Base-by-base conservation (phyloP, 2,329 filamentous ascomycete genomes). In the Xylariales sp. region DNA sequence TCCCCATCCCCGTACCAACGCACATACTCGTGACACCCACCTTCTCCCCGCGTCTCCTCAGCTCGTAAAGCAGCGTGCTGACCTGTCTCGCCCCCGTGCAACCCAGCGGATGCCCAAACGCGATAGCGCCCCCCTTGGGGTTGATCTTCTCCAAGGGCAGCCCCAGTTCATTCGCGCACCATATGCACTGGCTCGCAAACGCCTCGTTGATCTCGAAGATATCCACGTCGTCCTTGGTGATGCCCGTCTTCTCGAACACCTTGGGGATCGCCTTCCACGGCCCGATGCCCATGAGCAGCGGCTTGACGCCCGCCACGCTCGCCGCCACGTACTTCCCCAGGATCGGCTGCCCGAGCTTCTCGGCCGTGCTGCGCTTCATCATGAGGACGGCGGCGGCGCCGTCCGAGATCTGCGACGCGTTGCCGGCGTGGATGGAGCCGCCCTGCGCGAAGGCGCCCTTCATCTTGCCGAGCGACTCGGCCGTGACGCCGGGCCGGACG, bases 191-290 rank as follows among this genome's bases (percentile, higher is more conserved):
- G 49, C 81, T 87, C 22, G 93, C 93, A 64, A 98, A 98, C 1
- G 93, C 93, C 78, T 98, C 93, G 73, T 98, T 98, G 76, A 98
- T 96, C 78, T 98, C 93, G 59, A 80, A 97, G 59, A 97, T 91
- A 62, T 97, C 93, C 21, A 98, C 88, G 53, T 97, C 91, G 43
- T 95, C 84, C 66, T 84, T 88, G 61, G 73, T 74, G 55, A 98
- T 81, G 46, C 90, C 89, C 1, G 90, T 87, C 64, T 93, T 90
- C 61, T 87, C 78, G 43, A 96, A 82, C 4, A 88, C 90, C 61
- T 90, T 86, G 50, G 93, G 93, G 58, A 98, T 97, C 43, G 93
- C 90, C 67, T 90, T 90, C 80, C 88, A 95, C 38, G 93, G 93
- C 1, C 93, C 93, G 52, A 95, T 75, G 49, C 93, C 93, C 93